Percentiles rank a stretch among this genome's conserved stretches.
Conservation (phyloP, 306 rosid genomes). For the Ammopiptanthus mongolicus region DNA sequence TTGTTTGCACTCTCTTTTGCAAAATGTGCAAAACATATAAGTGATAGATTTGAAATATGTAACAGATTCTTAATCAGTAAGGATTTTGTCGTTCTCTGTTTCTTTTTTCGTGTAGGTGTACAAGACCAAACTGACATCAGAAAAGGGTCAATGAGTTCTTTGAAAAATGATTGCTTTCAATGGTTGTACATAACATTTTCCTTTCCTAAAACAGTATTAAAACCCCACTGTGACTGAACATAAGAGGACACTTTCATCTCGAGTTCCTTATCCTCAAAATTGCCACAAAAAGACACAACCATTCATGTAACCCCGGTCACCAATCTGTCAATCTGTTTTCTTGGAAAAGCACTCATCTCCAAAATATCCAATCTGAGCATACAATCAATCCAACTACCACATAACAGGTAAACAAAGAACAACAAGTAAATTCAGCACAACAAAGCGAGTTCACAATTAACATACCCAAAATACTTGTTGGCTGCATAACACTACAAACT, state of each 20-base stretch:
- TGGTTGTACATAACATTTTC: conserved; percentile 44
- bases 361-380: background rate
- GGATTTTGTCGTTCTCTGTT: background rate
- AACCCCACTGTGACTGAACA: conserved; percentile 43
- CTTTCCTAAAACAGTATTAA: conserved; percentile 28
- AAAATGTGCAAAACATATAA: background rate
- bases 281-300: background rate
- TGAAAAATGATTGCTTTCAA: conserved; percentile 28
- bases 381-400: conserved; percentile 7
- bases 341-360: background rate
- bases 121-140: background rate
- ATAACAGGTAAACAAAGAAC: background rate
- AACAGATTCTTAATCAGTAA: background rate
- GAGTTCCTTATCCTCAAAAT: conserved; percentile 4
- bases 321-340: background rate
- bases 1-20: background rate
- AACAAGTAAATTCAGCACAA: conserved; percentile 19
- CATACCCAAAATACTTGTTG: conserved; percentile 6
- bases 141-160: conserved; percentile 46
- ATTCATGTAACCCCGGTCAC: background rate
- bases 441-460: background rate
- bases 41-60: background rate
- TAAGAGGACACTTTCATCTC: conserved; percentile 15
- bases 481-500: background rate
- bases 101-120: background rate